phyloP scores from a whole-genome alignment of 805 yeast genomes.

The Tetrapisispora iriomotensis region DNA sequence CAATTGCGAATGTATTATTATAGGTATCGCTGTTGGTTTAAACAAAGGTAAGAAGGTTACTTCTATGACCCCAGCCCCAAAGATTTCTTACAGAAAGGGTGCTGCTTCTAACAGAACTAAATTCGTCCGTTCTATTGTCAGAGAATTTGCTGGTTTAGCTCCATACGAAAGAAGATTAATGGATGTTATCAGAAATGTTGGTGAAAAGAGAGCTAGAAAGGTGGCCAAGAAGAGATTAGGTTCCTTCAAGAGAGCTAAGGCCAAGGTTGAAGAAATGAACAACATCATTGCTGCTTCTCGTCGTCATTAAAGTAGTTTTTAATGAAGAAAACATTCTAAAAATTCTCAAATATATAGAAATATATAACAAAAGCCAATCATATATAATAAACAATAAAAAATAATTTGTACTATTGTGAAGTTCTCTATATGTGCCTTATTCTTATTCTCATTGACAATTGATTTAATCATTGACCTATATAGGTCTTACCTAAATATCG shows the following conservation, averaged over 20 bases:
- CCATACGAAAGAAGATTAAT: conserved; percentile 99
- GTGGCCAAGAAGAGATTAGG: conserved; percentile 99
- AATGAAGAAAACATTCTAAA: no score
- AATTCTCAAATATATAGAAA: no score
- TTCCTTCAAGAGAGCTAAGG: conserved; percentile 98
- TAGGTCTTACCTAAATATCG: no score
- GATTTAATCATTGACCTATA: no score
- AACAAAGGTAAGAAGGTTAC: conserved; percentile 99
- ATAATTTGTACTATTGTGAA: no score
- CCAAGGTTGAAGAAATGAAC: conserved; percentile 98
- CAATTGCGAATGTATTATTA: conserved; percentile 25
- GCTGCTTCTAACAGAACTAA: conserved; percentile 88
- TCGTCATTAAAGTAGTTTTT: conserved; percentile 54
- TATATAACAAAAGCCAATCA: no score
- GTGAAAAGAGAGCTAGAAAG: conserved; percentile 99
- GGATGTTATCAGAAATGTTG: conserved; percentile 98
- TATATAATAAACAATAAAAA: no score
- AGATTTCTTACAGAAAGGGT: conserved; percentile 94
- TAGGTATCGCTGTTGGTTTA: conserved; percentile 92
- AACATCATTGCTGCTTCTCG: conserved; percentile 92
- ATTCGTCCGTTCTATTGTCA: conserved; percentile 90
- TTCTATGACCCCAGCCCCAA: conserved; percentile 73
- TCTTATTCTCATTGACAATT: no score
- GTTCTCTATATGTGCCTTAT: no score
- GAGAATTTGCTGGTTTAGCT: conserved; percentile 97